These are phyloP conservation scores for Dendryphion nanum DNA, from an alignment of 2,329 filamentous ascomycete genomes.

Conservation along the genomic window DNA sequence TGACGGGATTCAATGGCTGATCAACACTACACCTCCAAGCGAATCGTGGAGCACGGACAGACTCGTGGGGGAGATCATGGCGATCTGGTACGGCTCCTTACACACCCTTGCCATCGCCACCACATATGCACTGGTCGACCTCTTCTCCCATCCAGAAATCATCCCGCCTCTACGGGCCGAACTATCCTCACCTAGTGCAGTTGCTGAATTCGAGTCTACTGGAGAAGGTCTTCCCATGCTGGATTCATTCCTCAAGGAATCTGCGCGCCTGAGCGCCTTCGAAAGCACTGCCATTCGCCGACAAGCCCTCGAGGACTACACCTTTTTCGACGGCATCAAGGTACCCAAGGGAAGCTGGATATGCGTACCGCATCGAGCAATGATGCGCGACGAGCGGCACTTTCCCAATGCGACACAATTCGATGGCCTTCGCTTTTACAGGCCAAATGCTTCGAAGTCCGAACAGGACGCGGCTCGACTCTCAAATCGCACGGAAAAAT, in stretches of 20 bases:
- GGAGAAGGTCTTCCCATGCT: constrained; percentile 8
- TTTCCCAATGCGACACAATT: constrained; percentile 10
- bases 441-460: neutral
- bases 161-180: too few species aligned
- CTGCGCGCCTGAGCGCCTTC: constrained; percentile 8
- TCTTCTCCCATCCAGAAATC: constrained; percentile 10
- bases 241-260: constrained; percentile 17
- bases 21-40: constrained; percentile 9
- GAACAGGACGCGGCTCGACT: neutral
- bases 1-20: constrained; percentile 12
- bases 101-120: constrained; percentile 19
- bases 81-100: constrained; percentile 16
- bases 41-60: constrained; percentile 5
- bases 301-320: constrained; percentile 12
- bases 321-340: constrained; percentile 14
- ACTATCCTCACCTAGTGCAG: neutral
- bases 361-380: constrained; percentile 7
- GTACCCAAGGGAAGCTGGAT: constrained; percentile 13
- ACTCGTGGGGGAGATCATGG: constrained; percentile 11
- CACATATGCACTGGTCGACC: constrained; percentile 10
- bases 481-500: constrained; percentile 3
- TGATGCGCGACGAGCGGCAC: constrained; percentile 8
- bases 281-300: constrained; percentile 9
- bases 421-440: constrained; percentile 7
- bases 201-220: neutral